Conservation (phyloP, 1,284 basidiomycete genomes). For the Sanghuangporus sanghuang region DNA sequence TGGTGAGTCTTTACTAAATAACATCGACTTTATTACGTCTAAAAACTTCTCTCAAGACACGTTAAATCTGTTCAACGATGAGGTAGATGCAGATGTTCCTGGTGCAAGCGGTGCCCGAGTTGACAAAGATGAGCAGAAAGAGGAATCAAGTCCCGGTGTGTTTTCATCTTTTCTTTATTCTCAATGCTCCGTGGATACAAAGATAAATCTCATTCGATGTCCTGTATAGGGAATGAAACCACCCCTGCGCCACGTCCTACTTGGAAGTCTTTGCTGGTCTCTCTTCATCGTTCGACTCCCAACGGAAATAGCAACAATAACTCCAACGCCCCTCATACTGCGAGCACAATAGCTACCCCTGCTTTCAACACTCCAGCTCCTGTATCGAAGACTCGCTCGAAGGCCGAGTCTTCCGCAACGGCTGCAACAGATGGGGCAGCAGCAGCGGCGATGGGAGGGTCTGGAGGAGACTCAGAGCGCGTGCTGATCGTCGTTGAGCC, state of each 20-base stretch:
- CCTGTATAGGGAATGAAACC: not conserved
- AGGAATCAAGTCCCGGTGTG: too few relatives aligned
- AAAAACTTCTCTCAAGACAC: not conserved
- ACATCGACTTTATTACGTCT: not conserved
- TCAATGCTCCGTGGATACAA: not conserved
- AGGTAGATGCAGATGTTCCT: not conserved
- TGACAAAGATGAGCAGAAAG: too few relatives aligned
- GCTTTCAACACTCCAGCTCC: not conserved
- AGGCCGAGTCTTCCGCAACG: not conserved
- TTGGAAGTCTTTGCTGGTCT: not conserved
- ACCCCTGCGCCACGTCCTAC: not conserved
- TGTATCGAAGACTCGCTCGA: not conserved
- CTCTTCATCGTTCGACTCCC: not conserved
- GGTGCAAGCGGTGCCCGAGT: too few relatives aligned
- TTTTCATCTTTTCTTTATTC: not conserved
- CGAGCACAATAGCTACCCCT: not conserved
- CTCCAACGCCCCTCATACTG: not conserved
- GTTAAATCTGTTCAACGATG: slow-evolving; percentile 11
- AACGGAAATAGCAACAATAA: not conserved
- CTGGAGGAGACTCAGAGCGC: not conserved
- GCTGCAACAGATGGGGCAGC: not conserved
- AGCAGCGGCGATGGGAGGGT: not conserved
- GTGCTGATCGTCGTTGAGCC: slow-evolving; percentile 12
- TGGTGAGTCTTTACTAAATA: not conserved
- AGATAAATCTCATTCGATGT: too few relatives aligned